A percentile compares a stretch with the other conserved stretches of the same genome.
phyloP scores from a whole-genome alignment of 108 stramenopile genomes.

The Chaetoceros muelleri region DNA sequence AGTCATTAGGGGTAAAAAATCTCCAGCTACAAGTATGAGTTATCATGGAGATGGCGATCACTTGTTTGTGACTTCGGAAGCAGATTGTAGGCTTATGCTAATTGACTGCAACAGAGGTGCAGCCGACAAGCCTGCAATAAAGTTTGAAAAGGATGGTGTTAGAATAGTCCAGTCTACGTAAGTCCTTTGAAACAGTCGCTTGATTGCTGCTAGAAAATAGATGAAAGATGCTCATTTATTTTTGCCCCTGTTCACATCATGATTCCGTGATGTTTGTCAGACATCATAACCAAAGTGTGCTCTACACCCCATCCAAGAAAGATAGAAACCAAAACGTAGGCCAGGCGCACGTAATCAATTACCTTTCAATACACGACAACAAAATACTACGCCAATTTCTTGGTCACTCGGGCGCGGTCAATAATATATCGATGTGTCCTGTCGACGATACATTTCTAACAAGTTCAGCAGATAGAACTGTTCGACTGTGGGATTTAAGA shows the following conservation, averaged over 20 bases:
- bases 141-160: conserved; percentile 50
- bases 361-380: conserved; percentile 67
- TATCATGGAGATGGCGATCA: conserved; percentile 66
- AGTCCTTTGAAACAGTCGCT: conserved; percentile 6
- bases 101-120: conserved; percentile 46
- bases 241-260: neutral
- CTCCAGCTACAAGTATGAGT: conserved; percentile 33
- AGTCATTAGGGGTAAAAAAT: conserved; percentile 34
- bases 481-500: conserved; percentile 60
- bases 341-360: conserved; percentile 31
- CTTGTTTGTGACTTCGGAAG: conserved; percentile 57
- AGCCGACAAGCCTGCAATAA: conserved; percentile 31
- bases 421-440: conserved; percentile 52
- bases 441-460: conserved; percentile 71
- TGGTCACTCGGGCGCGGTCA: conserved; percentile 51
- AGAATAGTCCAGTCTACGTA: conserved; percentile 33
- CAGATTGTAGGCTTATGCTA: conserved; percentile 40
- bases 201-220: conserved; percentile 3
- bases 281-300: conserved; percentile 63
- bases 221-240: neutral
- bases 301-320: conserved; percentile 34
- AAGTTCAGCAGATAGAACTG: conserved; percentile 50
- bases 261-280: conserved; percentile 7
- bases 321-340: conserved; percentile 2
- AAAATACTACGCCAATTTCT: conserved; percentile 71